Percentiles rank a stretch among this genome's conserved stretches.
These are phyloP conservation scores for Verbascum thapsus DNA, from an alignment of 257 asterid genomes.

Conservation along the genomic window DNA sequence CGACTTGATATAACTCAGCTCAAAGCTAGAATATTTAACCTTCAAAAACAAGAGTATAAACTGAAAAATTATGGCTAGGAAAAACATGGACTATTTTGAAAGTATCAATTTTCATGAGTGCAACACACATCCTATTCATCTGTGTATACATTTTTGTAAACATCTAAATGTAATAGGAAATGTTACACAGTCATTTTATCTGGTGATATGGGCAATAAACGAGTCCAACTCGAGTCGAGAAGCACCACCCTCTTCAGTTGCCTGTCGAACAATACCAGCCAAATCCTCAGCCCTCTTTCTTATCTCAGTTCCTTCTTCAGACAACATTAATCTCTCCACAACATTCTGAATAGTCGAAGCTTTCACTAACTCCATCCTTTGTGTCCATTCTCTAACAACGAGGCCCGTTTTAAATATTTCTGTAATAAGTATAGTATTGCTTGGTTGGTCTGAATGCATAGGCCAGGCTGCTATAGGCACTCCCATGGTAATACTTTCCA, in stretches of 20 bases:
- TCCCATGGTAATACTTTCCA: constrained; percentile 43
- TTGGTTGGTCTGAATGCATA: constrained; percentile 54
- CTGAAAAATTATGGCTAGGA: too few relatives aligned
- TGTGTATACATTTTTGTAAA: too few relatives aligned
- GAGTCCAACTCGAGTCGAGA: constrained; percentile 41
- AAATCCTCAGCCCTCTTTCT: constrained; percentile 34
- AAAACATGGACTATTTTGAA: too few relatives aligned
- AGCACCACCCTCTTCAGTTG: constrained; percentile 35
- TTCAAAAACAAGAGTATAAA: too few relatives aligned
- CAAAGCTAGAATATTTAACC: too few relatives aligned
- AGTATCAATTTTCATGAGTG: too few relatives aligned
- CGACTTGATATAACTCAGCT: too few relatives aligned
- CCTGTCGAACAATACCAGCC: constrained; percentile 20
- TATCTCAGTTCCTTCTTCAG: constrained; percentile 38
- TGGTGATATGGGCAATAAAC: constrained; percentile 23
- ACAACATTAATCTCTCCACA: constrained; percentile 33
- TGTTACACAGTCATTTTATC: constrained; percentile 29
- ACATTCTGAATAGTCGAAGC: constrained; percentile 29
- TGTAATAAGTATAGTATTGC: constrained; percentile 30
- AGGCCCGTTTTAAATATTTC: constrained; percentile 36
- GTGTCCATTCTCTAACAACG: constrained; percentile 41
- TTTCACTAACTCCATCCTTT: constrained; percentile 32
- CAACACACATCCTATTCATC: too few relatives aligned
- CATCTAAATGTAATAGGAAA: too few relatives aligned
- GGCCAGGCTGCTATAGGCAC: constrained; percentile 56